Evolutionary conservation across 23 red algal genomes (phyloP).

Genomic region (Gracilaria vermiculophylla): DNA sequence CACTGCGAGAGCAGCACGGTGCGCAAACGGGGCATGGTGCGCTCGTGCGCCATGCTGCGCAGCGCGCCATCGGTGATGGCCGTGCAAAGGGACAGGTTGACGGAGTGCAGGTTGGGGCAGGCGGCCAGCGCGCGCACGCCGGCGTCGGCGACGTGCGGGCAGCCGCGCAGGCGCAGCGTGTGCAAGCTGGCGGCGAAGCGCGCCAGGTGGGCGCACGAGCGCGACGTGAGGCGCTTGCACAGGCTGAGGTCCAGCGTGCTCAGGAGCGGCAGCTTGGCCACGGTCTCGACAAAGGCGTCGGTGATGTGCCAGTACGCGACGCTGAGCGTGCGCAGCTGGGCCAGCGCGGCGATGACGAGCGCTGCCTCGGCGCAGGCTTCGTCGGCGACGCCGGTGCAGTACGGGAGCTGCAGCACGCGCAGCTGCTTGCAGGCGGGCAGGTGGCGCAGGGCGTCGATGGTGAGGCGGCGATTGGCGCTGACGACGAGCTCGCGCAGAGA

Average conservation of each 20-base stretch:
- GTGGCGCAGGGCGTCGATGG: neutral
- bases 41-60: neutral
- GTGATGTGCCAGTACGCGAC: slow-evolving; percentile 27
- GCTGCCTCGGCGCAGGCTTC: neutral
- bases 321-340: neutral
- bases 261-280: neutral
- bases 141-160: neutral
- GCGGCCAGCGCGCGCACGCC: slow-evolving; percentile 4
- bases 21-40: slow-evolving; percentile 5
- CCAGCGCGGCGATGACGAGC: neutral
- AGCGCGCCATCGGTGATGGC: neutral
- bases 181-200: neutral
- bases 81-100: neutral
- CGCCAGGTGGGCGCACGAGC: neutral
- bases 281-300: neutral
- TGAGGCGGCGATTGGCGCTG: neutral
- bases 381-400: neutral
- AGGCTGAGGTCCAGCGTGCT: neutral
- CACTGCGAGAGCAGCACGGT: slow-evolving; percentile 27
- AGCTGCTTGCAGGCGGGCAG: neutral
- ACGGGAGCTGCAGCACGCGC: neutral
- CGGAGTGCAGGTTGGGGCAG: neutral
- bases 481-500: neutral
- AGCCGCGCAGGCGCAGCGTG: neutral
- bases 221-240: neutral